Conservation (phyloP, 2,329 filamentous ascomycete species). For the Aspergillus intermedius region DNA sequence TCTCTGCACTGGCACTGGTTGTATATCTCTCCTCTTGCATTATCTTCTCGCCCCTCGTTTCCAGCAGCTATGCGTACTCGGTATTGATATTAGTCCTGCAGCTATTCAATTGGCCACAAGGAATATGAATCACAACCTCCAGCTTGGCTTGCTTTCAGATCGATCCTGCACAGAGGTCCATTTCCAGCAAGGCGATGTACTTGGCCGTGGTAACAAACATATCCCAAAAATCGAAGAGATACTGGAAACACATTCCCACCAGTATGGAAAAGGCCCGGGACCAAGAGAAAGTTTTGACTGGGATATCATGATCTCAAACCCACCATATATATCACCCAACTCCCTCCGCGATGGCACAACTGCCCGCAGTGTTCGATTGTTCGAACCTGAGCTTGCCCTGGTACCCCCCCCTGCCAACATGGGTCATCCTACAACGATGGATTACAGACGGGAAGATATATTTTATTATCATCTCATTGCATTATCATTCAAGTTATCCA, state of each 20-base stretch:
- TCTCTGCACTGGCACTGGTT: slow-evolving; percentile 85
- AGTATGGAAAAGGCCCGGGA: not conserved
- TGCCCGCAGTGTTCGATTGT: slow-evolving; percentile 67
- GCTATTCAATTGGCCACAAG: slow-evolving; percentile 60
- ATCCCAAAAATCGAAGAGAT: slow-evolving; percentile 10
- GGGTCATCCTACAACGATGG: not conserved
- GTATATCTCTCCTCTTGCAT: slow-evolving; percentile 73
- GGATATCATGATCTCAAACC: slow-evolving; percentile 78
- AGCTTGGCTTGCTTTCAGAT: slow-evolving; percentile 17
- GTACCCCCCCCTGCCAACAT: slow-evolving; percentile 48
- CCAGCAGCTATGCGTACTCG: slow-evolving; percentile 49
- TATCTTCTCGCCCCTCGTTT: slow-evolving; percentile 48
- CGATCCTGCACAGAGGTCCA: slow-evolving; percentile 29
- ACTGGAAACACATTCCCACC: slow-evolving; percentile 2
- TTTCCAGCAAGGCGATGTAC: slow-evolving; percentile 45
- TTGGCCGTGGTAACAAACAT: slow-evolving; percentile 10
- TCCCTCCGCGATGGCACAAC: slow-evolving; percentile 57
- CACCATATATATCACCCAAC: slow-evolving; percentile 73
- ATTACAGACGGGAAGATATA: slow-evolving; percentile 21
- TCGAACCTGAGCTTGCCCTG: slow-evolving; percentile 73
- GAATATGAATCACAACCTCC: slow-evolving; percentile 56
- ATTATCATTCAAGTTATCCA: slow-evolving; percentile 16
- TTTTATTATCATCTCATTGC: slow-evolving; percentile 32
- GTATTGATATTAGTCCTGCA: slow-evolving; percentile 63
- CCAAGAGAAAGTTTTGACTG: slow-evolving; percentile 12